These are phyloP conservation scores for Alternaria sp. DNA, from an alignment of 2,329 filamentous ascomycete genomes.

Conservation along the genomic window DNA sequence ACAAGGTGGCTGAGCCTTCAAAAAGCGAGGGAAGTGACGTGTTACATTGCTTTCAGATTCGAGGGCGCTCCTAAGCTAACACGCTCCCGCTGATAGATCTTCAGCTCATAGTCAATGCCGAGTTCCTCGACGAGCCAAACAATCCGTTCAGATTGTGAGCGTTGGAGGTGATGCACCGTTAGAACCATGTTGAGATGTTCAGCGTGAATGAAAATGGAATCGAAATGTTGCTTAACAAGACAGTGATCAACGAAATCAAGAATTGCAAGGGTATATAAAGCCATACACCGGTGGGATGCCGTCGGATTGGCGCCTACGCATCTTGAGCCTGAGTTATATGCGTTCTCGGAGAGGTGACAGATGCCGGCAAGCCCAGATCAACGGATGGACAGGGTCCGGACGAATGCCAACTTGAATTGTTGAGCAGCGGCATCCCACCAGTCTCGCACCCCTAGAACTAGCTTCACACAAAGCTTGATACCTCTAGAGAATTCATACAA, in stretches of 20 bases:
- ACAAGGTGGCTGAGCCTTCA: not conserved
- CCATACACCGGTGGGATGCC: not conserved
- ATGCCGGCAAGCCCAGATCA: not conserved
- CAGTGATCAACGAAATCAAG: not conserved
- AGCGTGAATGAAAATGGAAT: not conserved
- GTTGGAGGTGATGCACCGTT: slow-evolving; percentile 36
- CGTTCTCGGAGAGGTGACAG: not conserved
- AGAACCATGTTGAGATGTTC: slow-evolving; percentile 23
- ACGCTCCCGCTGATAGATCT: slow-evolving; percentile 56
- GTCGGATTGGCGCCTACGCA: not conserved
- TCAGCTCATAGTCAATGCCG: slow-evolving; percentile 57
- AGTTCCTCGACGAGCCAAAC: slow-evolving; percentile 71
- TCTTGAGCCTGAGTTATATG: not conserved
- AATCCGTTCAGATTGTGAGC: slow-evolving; percentile 68
- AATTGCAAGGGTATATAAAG: not conserved
- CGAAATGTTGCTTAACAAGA: not conserved
- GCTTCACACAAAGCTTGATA: too few species aligned
- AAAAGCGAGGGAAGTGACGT: not conserved
- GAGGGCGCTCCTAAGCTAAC: slow-evolving; percentile 47
- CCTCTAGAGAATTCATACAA: too few species aligned
- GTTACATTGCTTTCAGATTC: slow-evolving; percentile 18
- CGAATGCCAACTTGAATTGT: too few species aligned
- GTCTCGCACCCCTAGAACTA: too few species aligned
- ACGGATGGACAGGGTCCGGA: not conserved
- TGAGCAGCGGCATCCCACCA: too few species aligned